phyloP scores from a whole-genome alignment of 495 filamentous ascomycete species.

The Podospora didyma region DNA sequence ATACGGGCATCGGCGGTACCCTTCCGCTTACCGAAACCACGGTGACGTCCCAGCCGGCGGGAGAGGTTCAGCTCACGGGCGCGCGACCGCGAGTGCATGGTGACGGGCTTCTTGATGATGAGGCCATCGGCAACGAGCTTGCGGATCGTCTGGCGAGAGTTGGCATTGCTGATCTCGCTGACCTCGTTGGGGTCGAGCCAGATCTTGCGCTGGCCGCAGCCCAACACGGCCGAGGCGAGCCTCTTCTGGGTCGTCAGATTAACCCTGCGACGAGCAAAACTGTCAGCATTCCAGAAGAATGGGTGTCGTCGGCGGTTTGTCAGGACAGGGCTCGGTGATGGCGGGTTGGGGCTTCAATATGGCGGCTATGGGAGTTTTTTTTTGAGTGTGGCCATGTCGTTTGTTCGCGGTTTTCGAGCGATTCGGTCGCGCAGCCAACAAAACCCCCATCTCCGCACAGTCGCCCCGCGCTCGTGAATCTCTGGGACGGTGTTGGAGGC shows the following conservation, averaged over 20 bases:
- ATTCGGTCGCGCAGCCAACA: constrained; percentile 3
- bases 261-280: constrained; percentile 62
- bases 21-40: constrained; percentile 99
- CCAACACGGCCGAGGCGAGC: constrained; percentile 95
- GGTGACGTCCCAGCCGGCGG: constrained; percentile 89
- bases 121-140: constrained; percentile 99
- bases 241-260: constrained; percentile 99
- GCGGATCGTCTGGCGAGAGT: constrained; percentile 99
- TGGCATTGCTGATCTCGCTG: constrained; percentile 99
- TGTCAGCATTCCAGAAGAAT: constrained; percentile 41
- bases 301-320: not conserved
- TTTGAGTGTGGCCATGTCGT: not conserved
- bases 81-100: constrained; percentile 96
- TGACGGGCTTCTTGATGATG: constrained; percentile 99
- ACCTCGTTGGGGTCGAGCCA: constrained; percentile 99
- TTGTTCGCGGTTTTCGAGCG: not conserved
- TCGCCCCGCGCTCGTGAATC: constrained; percentile 6
- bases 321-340: not conserved
- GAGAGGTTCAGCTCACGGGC: constrained; percentile 88
- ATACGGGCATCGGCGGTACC: constrained; percentile 99
- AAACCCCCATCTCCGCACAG: constrained; percentile 4
- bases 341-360: too few relatives aligned
- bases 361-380: too few relatives aligned
- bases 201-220: constrained; percentile 99
- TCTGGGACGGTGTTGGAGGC: constrained; percentile 10